phyloP scores from a whole-genome alignment of 768 basidiomycete genomes.

The Hypholoma fasciculare region DNA sequence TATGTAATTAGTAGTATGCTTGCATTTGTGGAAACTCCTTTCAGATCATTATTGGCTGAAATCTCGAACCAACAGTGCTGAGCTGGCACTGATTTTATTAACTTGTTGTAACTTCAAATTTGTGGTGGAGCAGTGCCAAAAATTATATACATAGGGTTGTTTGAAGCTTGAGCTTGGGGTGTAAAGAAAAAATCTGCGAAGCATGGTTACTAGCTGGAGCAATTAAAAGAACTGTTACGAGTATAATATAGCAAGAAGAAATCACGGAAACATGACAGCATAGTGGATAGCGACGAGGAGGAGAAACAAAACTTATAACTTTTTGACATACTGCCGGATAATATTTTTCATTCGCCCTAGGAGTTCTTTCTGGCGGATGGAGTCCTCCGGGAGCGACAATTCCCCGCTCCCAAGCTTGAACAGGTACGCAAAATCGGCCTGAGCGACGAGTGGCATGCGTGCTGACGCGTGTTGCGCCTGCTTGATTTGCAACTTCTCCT shows the following conservation, averaged over 20 bases:
- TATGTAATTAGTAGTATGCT: too few relatives aligned
- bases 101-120: too few relatives aligned
- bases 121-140: too few relatives aligned
- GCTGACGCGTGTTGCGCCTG: slow-evolving; percentile 52
- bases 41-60: too few relatives aligned
- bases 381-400: slow-evolving; percentile 51
- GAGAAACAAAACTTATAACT: not conserved
- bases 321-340: slow-evolving; percentile 19
- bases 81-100: too few relatives aligned
- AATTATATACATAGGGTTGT: too few relatives aligned
- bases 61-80: too few relatives aligned
- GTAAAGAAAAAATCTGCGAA: too few relatives aligned
- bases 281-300: not conserved
- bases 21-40: too few relatives aligned
- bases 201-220: too few relatives aligned
- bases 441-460: slow-evolving; percentile 73
- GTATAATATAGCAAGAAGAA: slow-evolving; percentile 4
- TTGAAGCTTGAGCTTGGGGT: too few relatives aligned
- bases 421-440: slow-evolving; percentile 90
- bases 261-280: slow-evolving; percentile 2
- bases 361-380: slow-evolving; percentile 51
- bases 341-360: slow-evolving; percentile 50
- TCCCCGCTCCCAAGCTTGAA: slow-evolving; percentile 59
- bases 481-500: slow-evolving; percentile 70
- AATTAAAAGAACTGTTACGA: too few relatives aligned